phyloP scores from a whole-genome alignment of 2,329 filamentous ascomycete genomes.

The Cercospora sp. region DNA sequence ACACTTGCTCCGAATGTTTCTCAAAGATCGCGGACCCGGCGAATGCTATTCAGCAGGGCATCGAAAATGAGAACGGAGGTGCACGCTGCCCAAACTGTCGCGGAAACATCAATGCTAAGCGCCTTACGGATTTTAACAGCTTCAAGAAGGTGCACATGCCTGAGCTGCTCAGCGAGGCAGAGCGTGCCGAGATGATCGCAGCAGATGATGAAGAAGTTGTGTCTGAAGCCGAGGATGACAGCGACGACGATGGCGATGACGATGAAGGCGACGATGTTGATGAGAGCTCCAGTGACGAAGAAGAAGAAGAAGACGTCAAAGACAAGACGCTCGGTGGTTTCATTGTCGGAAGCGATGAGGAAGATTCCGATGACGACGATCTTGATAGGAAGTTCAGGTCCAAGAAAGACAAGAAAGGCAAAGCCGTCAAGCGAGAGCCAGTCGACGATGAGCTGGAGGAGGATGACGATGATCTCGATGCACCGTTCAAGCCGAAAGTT shows the following conservation, averaged over 20 bases:
- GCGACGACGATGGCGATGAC: conserved; percentile 44
- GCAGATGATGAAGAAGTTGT: conserved; percentile 37
- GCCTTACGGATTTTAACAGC: conserved; percentile 70
- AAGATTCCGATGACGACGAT: conserved; percentile 26
- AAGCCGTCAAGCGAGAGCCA: conserved; percentile 8
- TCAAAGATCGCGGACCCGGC: conserved; percentile 65
- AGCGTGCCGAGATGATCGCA: conserved; percentile 32
- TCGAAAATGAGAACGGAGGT: conserved; percentile 59
- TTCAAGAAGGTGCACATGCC: conserved; percentile 74
- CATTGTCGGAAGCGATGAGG: conserved; percentile 52
- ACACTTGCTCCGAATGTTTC: conserved; percentile 75
- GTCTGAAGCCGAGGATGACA: conserved; percentile 43
- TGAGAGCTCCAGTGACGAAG: conserved; percentile 48
- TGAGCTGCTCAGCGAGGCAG: conserved; percentile 45
- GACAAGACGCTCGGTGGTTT: conserved; percentile 51
- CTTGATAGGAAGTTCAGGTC: conserved; percentile 14
- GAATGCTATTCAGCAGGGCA: conserved; percentile 58
- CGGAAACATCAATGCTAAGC: conserved; percentile 62
- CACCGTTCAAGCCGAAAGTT: background rate
- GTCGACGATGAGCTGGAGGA: conserved; percentile 4
- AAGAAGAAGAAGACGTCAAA: conserved; percentile 39
- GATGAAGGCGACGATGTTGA: conserved; percentile 21
- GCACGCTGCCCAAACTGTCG: conserved; percentile 77
- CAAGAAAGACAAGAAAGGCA: conserved; percentile 15
- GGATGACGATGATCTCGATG: conserved; percentile 11